Evolutionary conservation across 2,329 filamentous ascomycete species (phyloP), one percentile per base, ranked within the genome.

Genomic region (Monilinia polystroma): DNA sequence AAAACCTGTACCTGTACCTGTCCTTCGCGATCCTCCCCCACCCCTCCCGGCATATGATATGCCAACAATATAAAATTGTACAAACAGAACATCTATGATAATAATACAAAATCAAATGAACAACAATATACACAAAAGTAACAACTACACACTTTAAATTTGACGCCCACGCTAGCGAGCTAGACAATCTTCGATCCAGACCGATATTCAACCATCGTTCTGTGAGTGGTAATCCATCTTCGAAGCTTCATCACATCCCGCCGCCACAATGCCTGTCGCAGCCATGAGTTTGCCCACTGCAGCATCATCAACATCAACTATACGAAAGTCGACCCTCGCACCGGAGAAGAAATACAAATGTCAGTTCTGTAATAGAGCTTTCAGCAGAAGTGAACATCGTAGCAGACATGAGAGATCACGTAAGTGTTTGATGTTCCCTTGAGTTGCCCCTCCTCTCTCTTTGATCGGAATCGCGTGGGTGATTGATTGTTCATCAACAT

Each of bases 311-410:
- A 58, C 62, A 6, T 85, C 90, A 77, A 85, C 86, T 74, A 85
- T 89, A 76, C 88, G 91, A 80, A 96, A 96, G 81, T 80, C 89
- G 72, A 84, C 90, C 69, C 81, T 89, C 74, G 89, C 87, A 74
- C 92, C 93, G 66, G 95, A 98, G 83, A 94, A 96, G 84, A 97
- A 97, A 81, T 99, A 99, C 87, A 97, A 98, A 80, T 99, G 95
- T 83, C 93, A 97, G 84, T 98, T 97, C 81, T 98, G 95, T 83
- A 93, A 93, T 81, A 87, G 95, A 80, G 95, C 95, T 71, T 99
- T 99, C 80, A 97, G 93, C 82, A 86, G 95, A 79, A 97, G 93
- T 79, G 95, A 99, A 81, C 95, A 99, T 80, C 88, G 95, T 75
- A 97, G 93, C 81, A 87, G 95, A 80, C 95, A 99, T 81, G 95